These are phyloP conservation scores for Clarireedia hainanense DNA, from an alignment of 2,329 filamentous ascomycete genomes.

Conservation along the genomic window DNA sequence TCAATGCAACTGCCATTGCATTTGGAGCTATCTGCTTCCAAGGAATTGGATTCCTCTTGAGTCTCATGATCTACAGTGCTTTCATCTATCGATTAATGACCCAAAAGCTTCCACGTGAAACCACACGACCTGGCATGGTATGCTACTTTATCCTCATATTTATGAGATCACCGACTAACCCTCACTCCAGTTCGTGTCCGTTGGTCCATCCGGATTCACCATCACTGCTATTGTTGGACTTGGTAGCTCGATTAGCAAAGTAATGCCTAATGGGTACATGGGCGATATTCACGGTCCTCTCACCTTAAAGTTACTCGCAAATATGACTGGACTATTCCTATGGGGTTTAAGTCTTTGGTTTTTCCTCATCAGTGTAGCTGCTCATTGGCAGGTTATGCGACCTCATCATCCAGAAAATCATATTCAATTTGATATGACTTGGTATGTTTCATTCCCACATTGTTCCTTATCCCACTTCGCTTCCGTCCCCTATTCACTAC, in stretches of 20 bases:
- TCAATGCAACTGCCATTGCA: constrained; percentile 40
- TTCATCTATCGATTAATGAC: constrained; percentile 86
- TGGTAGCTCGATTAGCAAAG: constrained; percentile 20
- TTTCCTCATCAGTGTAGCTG: constrained; percentile 71
- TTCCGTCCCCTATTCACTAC: no score
- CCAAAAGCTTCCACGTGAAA: constrained; percentile 72
- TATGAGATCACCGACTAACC: constrained; percentile 1
- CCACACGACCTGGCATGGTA: constrained; percentile 65
- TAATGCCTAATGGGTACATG: constrained; percentile 38
- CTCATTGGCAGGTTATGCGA: constrained; percentile 59
- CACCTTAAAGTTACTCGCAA: constrained; percentile 40
- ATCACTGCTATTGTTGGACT: constrained; percentile 46
- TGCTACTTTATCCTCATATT: constrained; percentile 9
- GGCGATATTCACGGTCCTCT: constrained; percentile 35
- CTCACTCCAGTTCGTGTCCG: constrained; percentile 58
- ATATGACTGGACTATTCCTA: constrained; percentile 68
- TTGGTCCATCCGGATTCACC: constrained; percentile 60
- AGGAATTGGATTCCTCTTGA: constrained; percentile 48
- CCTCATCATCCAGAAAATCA: constrained; percentile 37
- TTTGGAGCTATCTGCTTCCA: constrained; percentile 43
- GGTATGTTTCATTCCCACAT: constrained; percentile 32
- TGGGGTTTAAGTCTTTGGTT: constrained; percentile 83
- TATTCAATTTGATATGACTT: constrained; percentile 76
- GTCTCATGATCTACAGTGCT: constrained; percentile 73
- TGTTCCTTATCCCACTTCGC: no score